Evolutionary conservation across 2,329 filamentous ascomycete genomes (phyloP).

Genomic region (Diaporthe ilicicola): DNA sequence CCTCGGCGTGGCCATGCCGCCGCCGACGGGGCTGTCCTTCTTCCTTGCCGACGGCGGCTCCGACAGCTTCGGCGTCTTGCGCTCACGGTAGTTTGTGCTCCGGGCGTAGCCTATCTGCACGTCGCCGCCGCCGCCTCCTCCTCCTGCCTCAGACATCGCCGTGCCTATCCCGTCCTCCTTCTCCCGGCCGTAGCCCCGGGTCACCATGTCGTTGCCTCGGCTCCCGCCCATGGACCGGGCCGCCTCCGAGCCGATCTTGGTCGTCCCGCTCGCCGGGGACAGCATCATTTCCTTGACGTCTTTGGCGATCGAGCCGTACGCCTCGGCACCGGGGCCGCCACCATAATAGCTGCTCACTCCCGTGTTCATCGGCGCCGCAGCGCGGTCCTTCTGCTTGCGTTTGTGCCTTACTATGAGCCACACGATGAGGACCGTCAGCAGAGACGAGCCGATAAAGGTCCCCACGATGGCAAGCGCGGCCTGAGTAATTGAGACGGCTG

Average conservation of each 20-base stretch:
- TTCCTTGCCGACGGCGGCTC: slow-evolving; percentile 29
- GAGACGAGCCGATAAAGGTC: slow-evolving; percentile 50
- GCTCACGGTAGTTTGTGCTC: slow-evolving; percentile 32
- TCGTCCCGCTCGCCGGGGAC: background rate
- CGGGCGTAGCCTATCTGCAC: slow-evolving; percentile 36
- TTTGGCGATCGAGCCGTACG: slow-evolving; percentile 9
- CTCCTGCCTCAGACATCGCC: background rate
- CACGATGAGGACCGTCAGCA: slow-evolving; percentile 49
- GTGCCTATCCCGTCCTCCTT: background rate
- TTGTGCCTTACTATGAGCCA: slow-evolving; percentile 41
- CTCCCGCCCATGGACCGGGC: background rate
- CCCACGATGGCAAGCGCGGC: slow-evolving; percentile 52
- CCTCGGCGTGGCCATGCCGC: background rate
- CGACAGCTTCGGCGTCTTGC: slow-evolving; percentile 20
- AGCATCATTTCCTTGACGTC: slow-evolving; percentile 40
- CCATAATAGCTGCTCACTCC: slow-evolving; percentile 34
- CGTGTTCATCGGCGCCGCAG: slow-evolving; percentile 36
- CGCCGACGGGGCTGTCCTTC: background rate
- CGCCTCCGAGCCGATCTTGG: background rate
- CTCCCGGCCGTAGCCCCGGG: slow-evolving; percentile 5
- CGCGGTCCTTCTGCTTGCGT: slow-evolving; percentile 29
- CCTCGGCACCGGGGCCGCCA: slow-evolving; percentile 6
- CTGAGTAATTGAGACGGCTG: slow-evolving; percentile 52
- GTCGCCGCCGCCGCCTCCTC: background rate
- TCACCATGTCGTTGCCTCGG: slow-evolving; percentile 5